Percentiles rank a stretch among this genome's conserved stretches.
Evolutionary conservation across 164 flowering plant genomes (phyloP).

Genomic region (Brasenia schreberi): DNA sequence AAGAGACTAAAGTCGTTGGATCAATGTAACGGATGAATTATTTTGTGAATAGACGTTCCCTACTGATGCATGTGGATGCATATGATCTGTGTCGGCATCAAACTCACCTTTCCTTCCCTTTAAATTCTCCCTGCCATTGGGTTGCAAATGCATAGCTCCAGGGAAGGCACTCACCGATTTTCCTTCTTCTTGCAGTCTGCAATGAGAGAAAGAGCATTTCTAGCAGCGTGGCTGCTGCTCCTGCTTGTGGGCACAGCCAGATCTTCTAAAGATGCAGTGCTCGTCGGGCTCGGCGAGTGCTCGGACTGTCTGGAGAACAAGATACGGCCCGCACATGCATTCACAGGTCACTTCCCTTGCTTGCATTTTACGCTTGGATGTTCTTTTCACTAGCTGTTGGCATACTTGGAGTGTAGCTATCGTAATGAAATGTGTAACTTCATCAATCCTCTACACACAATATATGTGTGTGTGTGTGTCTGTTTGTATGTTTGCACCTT

Average conservation of each 20-base stretch:
- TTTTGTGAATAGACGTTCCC: background rate
- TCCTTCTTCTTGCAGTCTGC: background rate
- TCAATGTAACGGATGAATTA: no score
- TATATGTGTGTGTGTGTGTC: no score
- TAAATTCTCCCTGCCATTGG: background rate
- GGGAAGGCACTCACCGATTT: background rate
- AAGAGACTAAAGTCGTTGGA: background rate
- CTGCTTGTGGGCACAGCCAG: background rate
- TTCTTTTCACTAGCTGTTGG: no score
- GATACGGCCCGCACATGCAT: constrained; percentile 37
- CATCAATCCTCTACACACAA: no score
- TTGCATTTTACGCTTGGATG: no score
- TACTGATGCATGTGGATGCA: background rate
- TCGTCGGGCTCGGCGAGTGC: constrained; percentile 61
- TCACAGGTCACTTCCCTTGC: constrained; percentile 32
- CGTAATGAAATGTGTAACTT: no score
- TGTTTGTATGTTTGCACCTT: no score
- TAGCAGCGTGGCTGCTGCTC: background rate
- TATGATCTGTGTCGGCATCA: background rate
- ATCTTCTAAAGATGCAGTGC: constrained; percentile 7
- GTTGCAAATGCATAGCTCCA: background rate
- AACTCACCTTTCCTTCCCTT: background rate
- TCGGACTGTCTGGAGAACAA: constrained; percentile 43
- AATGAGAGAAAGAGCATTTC: background rate
- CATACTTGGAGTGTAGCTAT: no score